A percentile compares a stretch with the other conserved stretches of the same genome.
Conservation (phyloP, 2,329 filamentous ascomycete species). For the Apiospora pterosperma region DNA sequence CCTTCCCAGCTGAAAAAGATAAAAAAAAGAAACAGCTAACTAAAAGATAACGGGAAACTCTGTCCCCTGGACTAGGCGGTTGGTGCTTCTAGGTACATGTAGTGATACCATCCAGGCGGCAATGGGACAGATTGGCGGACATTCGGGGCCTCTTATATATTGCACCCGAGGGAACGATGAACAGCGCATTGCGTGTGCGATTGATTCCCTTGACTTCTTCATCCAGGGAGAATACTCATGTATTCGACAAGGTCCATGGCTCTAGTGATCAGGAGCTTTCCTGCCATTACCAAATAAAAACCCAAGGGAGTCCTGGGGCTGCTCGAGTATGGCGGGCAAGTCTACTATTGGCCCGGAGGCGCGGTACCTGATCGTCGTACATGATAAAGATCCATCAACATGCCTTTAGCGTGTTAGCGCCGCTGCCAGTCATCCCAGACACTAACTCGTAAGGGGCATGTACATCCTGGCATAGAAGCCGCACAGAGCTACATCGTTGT, state of each 20-base stretch:
- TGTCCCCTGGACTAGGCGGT: not conserved
- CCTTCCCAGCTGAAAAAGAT: not conserved
- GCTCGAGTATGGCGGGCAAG: constrained; percentile 12
- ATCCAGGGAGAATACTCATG: not conserved
- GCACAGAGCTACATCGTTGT: not conserved
- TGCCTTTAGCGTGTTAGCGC: not conserved
- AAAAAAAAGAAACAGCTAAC: not conserved
- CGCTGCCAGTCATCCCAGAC: not conserved
- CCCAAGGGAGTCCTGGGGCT: not conserved
- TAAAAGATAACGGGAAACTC: not conserved
- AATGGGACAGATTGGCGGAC: not conserved
- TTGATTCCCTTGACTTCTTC: not conserved
- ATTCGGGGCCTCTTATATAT: not conserved
- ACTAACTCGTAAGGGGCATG: constrained; percentile 1
- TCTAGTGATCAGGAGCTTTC: constrained; percentile 4
- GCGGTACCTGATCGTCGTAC: constrained; percentile 25
- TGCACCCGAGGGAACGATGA: not conserved
- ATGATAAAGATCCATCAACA: constrained; percentile 4
- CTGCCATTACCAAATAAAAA: constrained; percentile 5
- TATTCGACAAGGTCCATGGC: constrained; percentile 1
- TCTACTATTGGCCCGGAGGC: constrained; percentile 21
- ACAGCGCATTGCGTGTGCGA: not conserved
- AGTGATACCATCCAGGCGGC: not conserved
- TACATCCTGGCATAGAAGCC: not conserved
- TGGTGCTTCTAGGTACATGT: not conserved